Conservation (phyloP, 495 filamentous ascomycete species). For the Daldinia bambusicola region DNA sequence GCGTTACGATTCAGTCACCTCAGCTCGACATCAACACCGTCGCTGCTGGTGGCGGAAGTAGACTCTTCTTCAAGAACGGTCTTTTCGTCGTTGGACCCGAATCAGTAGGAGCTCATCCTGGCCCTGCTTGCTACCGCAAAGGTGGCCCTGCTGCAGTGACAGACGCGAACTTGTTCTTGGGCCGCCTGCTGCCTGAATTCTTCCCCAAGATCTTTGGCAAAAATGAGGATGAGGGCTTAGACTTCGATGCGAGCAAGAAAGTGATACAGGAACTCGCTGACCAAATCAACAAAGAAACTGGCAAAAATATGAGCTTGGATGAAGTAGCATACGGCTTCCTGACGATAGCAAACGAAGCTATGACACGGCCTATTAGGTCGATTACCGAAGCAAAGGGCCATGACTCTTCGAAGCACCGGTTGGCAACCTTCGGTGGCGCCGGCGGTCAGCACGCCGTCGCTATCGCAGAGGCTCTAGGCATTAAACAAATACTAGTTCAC, state of each 20-base stretch:
- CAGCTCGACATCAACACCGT: constrained; percentile 96
- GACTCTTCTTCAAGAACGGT: constrained; percentile 52
- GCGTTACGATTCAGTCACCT: constrained; percentile 92
- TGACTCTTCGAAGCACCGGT: constrained; percentile 86
- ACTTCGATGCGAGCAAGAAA: constrained; percentile 78
- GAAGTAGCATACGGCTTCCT: constrained; percentile 93
- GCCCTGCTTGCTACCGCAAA: constrained; percentile 53
- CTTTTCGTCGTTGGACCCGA: constrained; percentile 55
- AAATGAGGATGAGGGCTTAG: constrained; percentile 87
- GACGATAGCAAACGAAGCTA: constrained; percentile 93
- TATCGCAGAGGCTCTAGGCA: constrained; percentile 90
- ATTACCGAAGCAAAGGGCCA: constrained; percentile 94
- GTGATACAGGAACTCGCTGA: constrained; percentile 81
- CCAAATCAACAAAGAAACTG: constrained; percentile 75
- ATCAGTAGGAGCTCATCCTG: constrained; percentile 51
- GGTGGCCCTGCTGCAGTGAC: constrained; percentile 55
- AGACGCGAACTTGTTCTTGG: constrained; percentile 56
- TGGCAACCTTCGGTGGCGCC: constrained; percentile 94
- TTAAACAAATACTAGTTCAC: constrained; percentile 88
- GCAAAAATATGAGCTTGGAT: constrained; percentile 79
- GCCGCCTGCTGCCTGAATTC: constrained; percentile 84
- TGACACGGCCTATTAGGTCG: constrained; percentile 92
- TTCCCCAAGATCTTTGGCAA: constrained; percentile 98
- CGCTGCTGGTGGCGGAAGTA: constrained; percentile 57
- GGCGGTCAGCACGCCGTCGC: constrained; percentile 96